Base-by-base conservation (phyloP, 1,284 basidiomycete genomes). In the Sphagnurus paluster region DNA sequence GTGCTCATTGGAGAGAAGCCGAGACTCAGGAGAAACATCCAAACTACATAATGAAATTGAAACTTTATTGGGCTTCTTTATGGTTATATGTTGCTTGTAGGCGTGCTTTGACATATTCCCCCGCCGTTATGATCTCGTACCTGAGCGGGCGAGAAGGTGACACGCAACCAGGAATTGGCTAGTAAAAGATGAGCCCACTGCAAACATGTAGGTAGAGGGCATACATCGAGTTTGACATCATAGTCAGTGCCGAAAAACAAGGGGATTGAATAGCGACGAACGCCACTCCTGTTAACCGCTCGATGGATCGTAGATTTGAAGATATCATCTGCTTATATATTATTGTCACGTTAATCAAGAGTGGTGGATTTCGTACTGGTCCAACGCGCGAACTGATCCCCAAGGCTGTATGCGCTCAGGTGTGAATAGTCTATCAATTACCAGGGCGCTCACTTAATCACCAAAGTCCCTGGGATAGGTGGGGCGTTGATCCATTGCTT, bases 261-360 rank as follows among this genome's bases (percentile, higher is more conserved):
- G 3, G 87, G 86, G 23, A 87, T 85, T 0, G 84, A 86, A 61
- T 82, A 87, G 40, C 87, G 72, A 42, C 75, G 69, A 16, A 73
- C 62, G 2, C 80, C 78, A 20, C 78, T 77, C 2, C 77, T 64
- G 54, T 90, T 89, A 53, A 88, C 76, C 3, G 81, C 89, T 17
- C 87, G 79, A 62, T 91, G 89, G 3, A 82, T 70, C 2, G 86
- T 90, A 2, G 84, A 87, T 51, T 87, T 87, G 71, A 90, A 90
- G 28, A 87, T 71, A 55, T 84, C 87, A 61, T 90, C 85, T 89
- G 48, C 9, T 4, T 19, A 11, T 32, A n/a, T 17, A 40, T 32
- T 42, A 42, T 39, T 37, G 29, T 9, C 45, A 21, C 9, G 11
- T 24, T 35, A 16, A 34, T 5, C 13, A 8, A 35, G 14, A 40